These are phyloP conservation scores for Phyllosticta paracitricarpa DNA, from an alignment of 2,329 filamentous ascomycete species.

Conservation along the genomic window DNA sequence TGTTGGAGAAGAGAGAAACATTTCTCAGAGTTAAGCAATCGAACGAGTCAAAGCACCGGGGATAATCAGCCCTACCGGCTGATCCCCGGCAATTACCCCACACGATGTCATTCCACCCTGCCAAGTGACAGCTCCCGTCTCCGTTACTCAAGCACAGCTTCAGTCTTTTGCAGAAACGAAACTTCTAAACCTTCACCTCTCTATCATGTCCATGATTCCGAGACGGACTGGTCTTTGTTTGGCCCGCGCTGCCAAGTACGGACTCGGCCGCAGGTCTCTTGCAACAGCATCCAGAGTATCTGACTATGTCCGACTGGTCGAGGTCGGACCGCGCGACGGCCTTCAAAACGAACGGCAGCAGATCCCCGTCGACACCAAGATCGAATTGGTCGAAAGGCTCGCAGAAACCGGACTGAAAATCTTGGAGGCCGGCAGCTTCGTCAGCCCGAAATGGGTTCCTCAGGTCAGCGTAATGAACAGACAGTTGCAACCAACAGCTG, in stretches of 20 bases:
- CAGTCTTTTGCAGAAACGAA: not conserved
- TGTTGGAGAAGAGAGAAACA: not conserved
- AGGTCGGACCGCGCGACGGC: conserved; percentile 80
- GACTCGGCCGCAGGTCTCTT: not conserved
- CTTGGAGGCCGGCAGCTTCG: conserved; percentile 76
- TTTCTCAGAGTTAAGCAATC: not conserved
- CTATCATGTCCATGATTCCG: conserved; percentile 1
- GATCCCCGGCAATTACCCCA: conserved; percentile 8
- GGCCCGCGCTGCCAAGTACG: not conserved
- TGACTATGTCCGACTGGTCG: conserved; percentile 52
- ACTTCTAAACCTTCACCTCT: not conserved
- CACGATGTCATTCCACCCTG: conserved; percentile 8
- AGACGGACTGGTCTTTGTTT: not conserved
- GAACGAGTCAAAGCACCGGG: conserved; percentile 6
- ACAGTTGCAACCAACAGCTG: conserved; percentile 9
- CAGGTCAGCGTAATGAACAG: conserved; percentile 35
- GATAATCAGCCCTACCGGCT: conserved; percentile 9
- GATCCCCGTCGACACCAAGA: conserved; percentile 63
- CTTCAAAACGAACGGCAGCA: conserved; percentile 71
- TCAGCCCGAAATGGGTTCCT: conserved; percentile 75
- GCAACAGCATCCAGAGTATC: not conserved
- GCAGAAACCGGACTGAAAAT: conserved; percentile 57
- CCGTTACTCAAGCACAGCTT: not conserved
- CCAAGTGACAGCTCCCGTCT: not conserved
- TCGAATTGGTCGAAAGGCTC: conserved; percentile 63